A percentile compares a stretch with the other conserved stretches of the same genome.
Evolutionary conservation across 371 early-diverging fungal genomes (phyloP).

Genomic region (Syncephalastrum racemosum): DNA sequence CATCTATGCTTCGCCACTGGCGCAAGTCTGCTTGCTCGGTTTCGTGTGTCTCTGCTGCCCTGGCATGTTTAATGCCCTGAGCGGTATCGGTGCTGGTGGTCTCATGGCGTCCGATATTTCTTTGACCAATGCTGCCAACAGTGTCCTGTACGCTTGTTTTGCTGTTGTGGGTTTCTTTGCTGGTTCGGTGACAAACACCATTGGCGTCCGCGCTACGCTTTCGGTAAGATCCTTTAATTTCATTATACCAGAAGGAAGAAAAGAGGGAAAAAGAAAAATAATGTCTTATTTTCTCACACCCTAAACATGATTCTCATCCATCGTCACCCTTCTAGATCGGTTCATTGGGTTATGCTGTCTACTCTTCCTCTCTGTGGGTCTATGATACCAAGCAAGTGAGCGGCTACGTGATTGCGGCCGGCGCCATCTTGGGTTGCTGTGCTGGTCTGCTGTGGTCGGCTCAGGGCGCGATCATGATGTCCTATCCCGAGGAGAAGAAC

Average conservation of each 20-base stretch:
- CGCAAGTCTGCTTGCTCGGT: conserved; percentile 72
- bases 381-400: conserved; percentile 44
- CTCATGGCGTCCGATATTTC: conserved; percentile 53
- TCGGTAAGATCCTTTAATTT: conserved; percentile 22
- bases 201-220: conserved; percentile 54
- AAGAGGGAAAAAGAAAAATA: too few species aligned
- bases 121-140: conserved; percentile 66
- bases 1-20: conserved; percentile 41
- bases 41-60: conserved; percentile 79
- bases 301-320: conserved; percentile 2
- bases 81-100: conserved; percentile 56
- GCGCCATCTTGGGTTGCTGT: conserved; percentile 62
- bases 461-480: conserved; percentile 72
- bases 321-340: conserved; percentile 24
- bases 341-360: conserved; percentile 57
- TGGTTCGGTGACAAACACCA: conserved; percentile 58
- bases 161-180: conserved; percentile 69
- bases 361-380: conserved; percentile 54
- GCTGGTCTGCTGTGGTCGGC: conserved; percentile 67
- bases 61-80: conserved; percentile 70
- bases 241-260: too few species aligned
- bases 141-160: conserved; percentile 68
- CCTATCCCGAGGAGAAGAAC: conserved; percentile 64
- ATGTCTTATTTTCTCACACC: background rate
- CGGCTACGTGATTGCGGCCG: conserved; percentile 56